Base-by-base conservation (phyloP, 768 basidiomycete genomes). In the Albatrellus ellisii region DNA sequence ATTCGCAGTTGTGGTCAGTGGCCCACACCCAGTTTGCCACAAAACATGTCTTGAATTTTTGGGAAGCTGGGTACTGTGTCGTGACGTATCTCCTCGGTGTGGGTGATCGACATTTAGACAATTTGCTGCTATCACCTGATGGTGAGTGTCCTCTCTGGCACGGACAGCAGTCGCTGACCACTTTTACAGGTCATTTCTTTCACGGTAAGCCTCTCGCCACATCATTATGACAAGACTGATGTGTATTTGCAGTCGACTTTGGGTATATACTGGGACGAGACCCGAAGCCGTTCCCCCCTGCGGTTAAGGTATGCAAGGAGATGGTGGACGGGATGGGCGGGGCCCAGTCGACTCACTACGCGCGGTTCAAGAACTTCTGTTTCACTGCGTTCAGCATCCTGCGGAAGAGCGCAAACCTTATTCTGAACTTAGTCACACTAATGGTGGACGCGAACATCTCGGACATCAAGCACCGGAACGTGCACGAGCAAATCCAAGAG, bases 251-350 rank as follows among this genome's bases (percentile, higher is more conserved):
- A 94, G 95, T 98, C 47, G 95, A 98, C 57, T 99, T 98, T 55
- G 94, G 95, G 2, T 99, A 97, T 60, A 98, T 98, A 52, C 72
- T 98, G 11, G 95, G 95, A 2, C 80, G 91, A 2, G 95, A 98
- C 56, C 95, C 95, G 0, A 98, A 99, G 55, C 89, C 91, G 0
- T 94, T 92, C 56, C 92, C 95, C 2, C 95, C 95, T 5, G 87
- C 91, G 10, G 92, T 98, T 50, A 99, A 99, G 59, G 86, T 99
- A 29, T 97, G 92, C 62, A 92, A 94, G 55, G 95, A 98, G 57
- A 99, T 98, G 95, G 89, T 98, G 0, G 95, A 99, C 57, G 94
- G 87, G 9, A 94, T 99, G 91, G 95, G 95, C n/a, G 94, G 95
- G 9, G 79, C 87, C 1, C 77, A 85, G 54, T 94, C 91, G 5